A percentile compares a stretch with the other conserved stretches of the same genome.
These are phyloP conservation scores for Tulasnella sp. DNA, from an alignment of 768 basidiomycete species.

Conservation along the genomic window DNA sequence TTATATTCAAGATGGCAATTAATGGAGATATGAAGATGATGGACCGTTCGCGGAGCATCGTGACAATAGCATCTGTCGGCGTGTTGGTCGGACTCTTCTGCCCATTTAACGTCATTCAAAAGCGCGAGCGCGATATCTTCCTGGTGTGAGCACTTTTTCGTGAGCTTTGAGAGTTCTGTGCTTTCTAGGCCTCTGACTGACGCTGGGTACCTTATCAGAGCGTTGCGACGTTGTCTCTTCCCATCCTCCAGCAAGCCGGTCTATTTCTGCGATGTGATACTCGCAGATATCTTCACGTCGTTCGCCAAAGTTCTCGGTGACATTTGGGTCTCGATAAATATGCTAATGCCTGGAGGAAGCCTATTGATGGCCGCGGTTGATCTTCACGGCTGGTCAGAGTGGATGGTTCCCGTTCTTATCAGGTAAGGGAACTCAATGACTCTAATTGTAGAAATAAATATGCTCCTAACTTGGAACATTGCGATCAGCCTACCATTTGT, in stretches of 20 bases:
- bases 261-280: constrained; percentile 83
- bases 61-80: constrained; percentile 53
- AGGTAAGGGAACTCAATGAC: constrained; percentile 43
- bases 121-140: constrained; percentile 65
- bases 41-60: constrained; percentile 68
- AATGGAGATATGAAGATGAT: constrained; percentile 47
- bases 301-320: constrained; percentile 96
- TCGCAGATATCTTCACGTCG: constrained; percentile 93
- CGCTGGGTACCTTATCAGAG: constrained; percentile 34
- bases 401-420: constrained; percentile 77
- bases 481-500: constrained; percentile 81
- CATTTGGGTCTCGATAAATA: constrained; percentile 76
- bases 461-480: constrained; percentile 18
- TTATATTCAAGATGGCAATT: constrained; percentile 50
- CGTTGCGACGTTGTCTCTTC: constrained; percentile 63
- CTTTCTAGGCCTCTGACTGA: background rate
- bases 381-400: constrained; percentile 48
- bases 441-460: background rate
- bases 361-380: constrained; percentile 33
- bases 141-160: constrained; percentile 47
- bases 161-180: background rate
- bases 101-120: constrained; percentile 58
- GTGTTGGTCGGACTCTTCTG: constrained; percentile 48
- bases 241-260: constrained; percentile 50
- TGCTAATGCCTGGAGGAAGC: constrained; percentile 78